Percentiles rank a stretch among this genome's conserved stretches.
Conservation (phyloP, 768 basidiomycete genomes). For the Tylopilus vinaceipallidus region DNA sequence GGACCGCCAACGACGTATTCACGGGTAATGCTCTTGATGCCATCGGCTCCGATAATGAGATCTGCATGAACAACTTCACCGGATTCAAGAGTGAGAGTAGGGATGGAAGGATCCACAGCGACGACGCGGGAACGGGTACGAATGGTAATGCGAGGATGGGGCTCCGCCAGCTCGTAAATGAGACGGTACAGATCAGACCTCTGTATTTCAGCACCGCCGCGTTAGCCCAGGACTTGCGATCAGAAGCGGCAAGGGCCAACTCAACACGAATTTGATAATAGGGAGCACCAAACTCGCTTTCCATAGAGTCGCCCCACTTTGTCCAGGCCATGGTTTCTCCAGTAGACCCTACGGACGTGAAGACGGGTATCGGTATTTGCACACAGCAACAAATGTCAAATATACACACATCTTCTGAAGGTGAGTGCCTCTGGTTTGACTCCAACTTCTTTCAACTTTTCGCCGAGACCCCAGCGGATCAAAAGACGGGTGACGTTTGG, state of each 20-base stretch:
- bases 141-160: constrained; percentile 35
- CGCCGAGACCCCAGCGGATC: constrained; percentile 49
- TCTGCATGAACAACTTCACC: constrained; percentile 45
- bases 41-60: constrained; percentile 50
- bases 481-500: constrained; percentile 46
- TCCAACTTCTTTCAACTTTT: constrained; percentile 36
- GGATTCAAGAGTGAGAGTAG: constrained; percentile 38
- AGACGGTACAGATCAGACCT: constrained; percentile 49
- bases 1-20: constrained; percentile 48
- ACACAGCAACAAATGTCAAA: neutral
- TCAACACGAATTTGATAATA: constrained; percentile 36
- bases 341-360: constrained; percentile 22
- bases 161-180: constrained; percentile 35
- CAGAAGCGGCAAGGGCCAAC: neutral
- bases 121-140: constrained; percentile 37
- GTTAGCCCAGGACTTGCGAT: neutral
- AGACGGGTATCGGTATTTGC: neutral
- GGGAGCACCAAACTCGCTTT: constrained; percentile 32
- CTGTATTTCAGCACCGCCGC: constrained; percentile 5
- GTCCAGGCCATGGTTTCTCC: constrained; percentile 39
- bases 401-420: constrained; percentile 47
- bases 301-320: constrained; percentile 34
- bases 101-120: constrained; percentile 31
- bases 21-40: constrained; percentile 50
- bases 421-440: constrained; percentile 40